Percentiles rank a stretch among this genome's conserved stretches.
Conservation (phyloP, 257 asterid species). For the Solanum corneliomulleri region DNA sequence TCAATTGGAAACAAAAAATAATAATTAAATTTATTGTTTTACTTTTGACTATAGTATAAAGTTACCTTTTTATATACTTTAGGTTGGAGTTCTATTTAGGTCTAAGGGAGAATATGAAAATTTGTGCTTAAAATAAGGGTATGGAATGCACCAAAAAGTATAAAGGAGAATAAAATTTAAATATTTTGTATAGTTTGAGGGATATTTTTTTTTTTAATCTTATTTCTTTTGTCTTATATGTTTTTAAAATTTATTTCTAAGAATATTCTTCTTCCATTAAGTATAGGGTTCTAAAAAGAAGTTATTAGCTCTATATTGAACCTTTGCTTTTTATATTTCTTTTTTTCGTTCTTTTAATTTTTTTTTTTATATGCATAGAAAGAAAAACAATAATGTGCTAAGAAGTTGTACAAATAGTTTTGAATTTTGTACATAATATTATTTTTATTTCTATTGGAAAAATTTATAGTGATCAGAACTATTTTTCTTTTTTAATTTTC, state of each 20-base stretch:
- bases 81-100: not conserved
- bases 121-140: not conserved
- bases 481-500: not conserved
- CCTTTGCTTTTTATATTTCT: not conserved
- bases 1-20: not conserved
- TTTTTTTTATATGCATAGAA: constrained; percentile 14
- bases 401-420: not conserved
- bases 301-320: constrained; percentile 2
- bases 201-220: not conserved
- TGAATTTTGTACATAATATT: not conserved
- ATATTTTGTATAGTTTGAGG: not conserved
- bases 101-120: not conserved
- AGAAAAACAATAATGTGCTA: not conserved
- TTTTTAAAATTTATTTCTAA: not conserved
- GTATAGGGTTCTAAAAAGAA: constrained; percentile 19
- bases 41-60: not conserved
- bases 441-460: not conserved
- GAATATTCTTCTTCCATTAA: constrained; percentile 4
- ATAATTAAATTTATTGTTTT: not conserved
- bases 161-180: not conserved
- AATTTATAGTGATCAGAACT: not conserved
- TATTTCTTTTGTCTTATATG: not conserved
- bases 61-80: not conserved
- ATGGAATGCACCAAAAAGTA: not conserved
- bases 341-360: not conserved